Conservation (phyloP, 306 rosid genomes). For the Casuarina glauca region DNA sequence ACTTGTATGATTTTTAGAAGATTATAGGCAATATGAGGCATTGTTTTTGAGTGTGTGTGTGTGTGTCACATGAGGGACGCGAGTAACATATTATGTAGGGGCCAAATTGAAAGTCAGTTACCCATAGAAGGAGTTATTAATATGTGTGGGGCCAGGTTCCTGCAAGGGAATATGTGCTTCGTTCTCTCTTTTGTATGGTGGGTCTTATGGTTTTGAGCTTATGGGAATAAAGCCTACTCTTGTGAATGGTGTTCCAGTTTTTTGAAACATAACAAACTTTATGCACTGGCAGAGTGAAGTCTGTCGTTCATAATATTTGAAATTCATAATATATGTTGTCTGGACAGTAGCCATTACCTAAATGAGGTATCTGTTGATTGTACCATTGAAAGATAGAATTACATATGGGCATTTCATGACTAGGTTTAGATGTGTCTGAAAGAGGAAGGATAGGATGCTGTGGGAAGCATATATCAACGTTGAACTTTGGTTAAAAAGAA, state of each 20-base stretch:
- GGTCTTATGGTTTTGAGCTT: background rate
- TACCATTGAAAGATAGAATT: background rate
- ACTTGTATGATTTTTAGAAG: background rate
- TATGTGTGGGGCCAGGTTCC: too few species aligned
- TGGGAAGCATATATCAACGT: background rate
- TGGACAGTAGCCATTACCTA: background rate
- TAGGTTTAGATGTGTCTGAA: background rate
- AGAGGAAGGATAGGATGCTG: background rate
- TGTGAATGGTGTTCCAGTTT: too few species aligned
- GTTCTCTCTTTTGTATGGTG: background rate
- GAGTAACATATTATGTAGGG: too few species aligned
- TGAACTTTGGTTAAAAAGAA: background rate
- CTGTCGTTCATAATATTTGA: background rate
- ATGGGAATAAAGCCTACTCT: background rate
- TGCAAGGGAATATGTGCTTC: too few species aligned
- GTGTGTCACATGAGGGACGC: too few species aligned
- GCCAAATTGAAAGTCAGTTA: too few species aligned
- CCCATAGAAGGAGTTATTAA: too few species aligned
- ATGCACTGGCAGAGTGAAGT: background rate
- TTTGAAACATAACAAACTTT: background rate
- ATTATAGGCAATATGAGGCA: too few species aligned
- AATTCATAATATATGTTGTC: slow-evolving; percentile 1
- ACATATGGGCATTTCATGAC: background rate
- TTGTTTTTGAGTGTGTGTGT: too few species aligned
- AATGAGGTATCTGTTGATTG: background rate